Conservation (phyloP, 2,329 filamentous ascomycete genomes). For the Sporothrix luriei region DNA sequence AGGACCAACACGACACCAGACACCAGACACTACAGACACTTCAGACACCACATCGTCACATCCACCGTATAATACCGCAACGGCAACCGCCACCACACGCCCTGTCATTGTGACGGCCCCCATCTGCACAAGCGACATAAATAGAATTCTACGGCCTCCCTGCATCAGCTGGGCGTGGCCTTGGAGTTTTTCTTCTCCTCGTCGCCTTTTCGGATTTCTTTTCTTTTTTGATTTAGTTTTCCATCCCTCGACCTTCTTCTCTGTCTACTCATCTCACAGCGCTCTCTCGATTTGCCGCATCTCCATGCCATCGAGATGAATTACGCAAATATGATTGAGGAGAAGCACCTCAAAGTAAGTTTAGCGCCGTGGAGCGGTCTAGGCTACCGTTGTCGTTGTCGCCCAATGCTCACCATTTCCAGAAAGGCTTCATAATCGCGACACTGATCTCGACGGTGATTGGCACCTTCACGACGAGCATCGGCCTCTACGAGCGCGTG, state of each 20-base stretch:
- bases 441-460: slow-evolving; percentile 47
- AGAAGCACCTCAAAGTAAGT: slow-evolving; percentile 44
- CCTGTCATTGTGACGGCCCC: slow-evolving; percentile 8
- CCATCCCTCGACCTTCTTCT: background rate
- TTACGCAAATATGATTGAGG: slow-evolving; percentile 44
- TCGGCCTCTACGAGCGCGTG: slow-evolving; percentile 46
- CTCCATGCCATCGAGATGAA: slow-evolving; percentile 37
- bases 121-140: background rate
- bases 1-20: background rate
- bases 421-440: slow-evolving; percentile 48
- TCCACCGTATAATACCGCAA: background rate
- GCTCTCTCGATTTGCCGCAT: background rate
- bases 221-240: background rate
- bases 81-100: background rate
- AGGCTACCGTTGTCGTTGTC: background rate
- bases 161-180: background rate
- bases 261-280: background rate
- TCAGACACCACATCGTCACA: background rate
- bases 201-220: background rate
- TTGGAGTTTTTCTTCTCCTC: background rate
- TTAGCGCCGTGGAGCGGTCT: background rate
- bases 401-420: background rate
- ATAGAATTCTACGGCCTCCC: slow-evolving; percentile 11
- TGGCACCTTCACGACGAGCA: slow-evolving; percentile 45
- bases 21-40: too few relatives aligned